Conservation (phyloP, 305 asterid genomes). For the Caryopteris hybrid region DNA sequence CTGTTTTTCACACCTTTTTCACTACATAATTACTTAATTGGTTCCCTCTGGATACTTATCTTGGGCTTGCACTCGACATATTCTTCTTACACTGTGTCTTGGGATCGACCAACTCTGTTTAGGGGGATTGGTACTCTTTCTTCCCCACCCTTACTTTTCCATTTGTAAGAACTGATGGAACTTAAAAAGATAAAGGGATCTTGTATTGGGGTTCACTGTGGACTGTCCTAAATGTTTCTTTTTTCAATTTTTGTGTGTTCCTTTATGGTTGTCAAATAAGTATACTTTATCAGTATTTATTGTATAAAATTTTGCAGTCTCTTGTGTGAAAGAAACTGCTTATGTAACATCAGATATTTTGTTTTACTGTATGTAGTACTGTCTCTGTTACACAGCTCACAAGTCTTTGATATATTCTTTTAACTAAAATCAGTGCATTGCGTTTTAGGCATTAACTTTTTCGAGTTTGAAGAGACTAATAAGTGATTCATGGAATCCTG, state of each 20-base stretch:
- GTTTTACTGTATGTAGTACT: background rate
- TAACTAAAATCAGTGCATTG: too few relatives aligned
- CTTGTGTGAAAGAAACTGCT: background rate
- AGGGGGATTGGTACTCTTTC: background rate
- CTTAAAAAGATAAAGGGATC: background rate
- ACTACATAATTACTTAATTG: background rate
- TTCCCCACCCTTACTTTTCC: background rate
- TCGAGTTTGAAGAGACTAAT: background rate
- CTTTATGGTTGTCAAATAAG: background rate
- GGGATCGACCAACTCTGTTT: too few relatives aligned
- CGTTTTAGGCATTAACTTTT: background rate
- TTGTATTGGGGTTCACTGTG: background rate
- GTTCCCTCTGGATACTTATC: constrained; percentile 1
- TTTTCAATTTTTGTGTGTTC: background rate
- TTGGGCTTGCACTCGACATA: background rate
- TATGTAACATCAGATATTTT: background rate
- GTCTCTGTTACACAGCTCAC: background rate
- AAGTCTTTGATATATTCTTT: background rate
- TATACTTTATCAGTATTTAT: background rate
- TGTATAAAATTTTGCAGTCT: background rate
- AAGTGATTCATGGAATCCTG: background rate
- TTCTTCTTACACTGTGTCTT: too few relatives aligned
- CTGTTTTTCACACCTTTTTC: background rate
- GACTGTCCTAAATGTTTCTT: background rate
- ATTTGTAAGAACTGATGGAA: too few relatives aligned